These are phyloP conservation scores for Waltergamsia citrina DNA, from an alignment of 2,329 filamentous ascomycete species.

Conservation along the genomic window DNA sequence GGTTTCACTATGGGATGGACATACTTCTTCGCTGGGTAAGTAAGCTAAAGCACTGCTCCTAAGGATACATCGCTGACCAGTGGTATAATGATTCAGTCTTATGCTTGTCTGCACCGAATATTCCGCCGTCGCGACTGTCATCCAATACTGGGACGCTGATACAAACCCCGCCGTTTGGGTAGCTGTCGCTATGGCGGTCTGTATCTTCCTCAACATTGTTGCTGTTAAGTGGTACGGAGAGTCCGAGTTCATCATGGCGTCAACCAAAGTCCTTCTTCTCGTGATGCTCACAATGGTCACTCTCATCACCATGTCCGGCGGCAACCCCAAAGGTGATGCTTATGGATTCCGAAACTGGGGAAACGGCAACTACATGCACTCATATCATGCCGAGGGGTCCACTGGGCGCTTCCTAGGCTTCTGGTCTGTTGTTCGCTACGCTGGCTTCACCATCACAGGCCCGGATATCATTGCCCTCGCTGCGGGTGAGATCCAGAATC, in stretches of 20 bases:
- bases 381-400: constrained; percentile 30
- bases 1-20: constrained; percentile 46
- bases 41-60: too few species aligned
- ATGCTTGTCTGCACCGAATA: constrained; percentile 37
- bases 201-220: constrained; percentile 35
- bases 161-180: constrained; percentile 39
- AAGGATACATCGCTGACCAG: too few species aligned
- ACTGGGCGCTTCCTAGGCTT: constrained; percentile 54
- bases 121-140: constrained; percentile 31
- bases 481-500: constrained; percentile 53
- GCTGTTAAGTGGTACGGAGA: constrained; percentile 34
- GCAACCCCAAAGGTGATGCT: constrained; percentile 52
- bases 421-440: constrained; percentile 48
- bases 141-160: constrained; percentile 30
- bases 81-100: too few species aligned
- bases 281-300: constrained; percentile 52
- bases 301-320: constrained; percentile 59
- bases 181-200: constrained; percentile 33
- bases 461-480: constrained; percentile 55
- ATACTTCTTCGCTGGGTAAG: constrained; percentile 39
- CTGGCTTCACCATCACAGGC: constrained; percentile 58
- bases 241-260: constrained; percentile 47
- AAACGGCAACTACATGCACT: constrained; percentile 19
- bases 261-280: constrained; percentile 33
- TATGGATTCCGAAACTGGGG: constrained; percentile 54